These are phyloP conservation scores for Gnomoniopsis sp. DNA, from an alignment of 2,329 filamentous ascomycete species.

Conservation along the genomic window DNA sequence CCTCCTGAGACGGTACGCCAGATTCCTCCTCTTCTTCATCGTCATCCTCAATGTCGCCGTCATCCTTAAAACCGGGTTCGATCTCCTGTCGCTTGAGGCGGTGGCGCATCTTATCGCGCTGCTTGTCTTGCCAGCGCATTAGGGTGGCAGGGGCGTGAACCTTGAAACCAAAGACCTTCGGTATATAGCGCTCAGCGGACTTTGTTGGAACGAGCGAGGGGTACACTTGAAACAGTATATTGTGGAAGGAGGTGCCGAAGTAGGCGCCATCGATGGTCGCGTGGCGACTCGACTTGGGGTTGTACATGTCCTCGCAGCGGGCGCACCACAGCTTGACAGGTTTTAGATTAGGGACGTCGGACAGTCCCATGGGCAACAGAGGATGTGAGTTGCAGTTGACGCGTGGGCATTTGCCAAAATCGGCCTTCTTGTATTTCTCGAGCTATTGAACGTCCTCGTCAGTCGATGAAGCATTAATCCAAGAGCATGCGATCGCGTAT, in stretches of 20 bases:
- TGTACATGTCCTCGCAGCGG: slow-evolving; percentile 97
- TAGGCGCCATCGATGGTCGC: slow-evolving; percentile 95
- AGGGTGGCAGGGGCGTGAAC: slow-evolving; percentile 87
- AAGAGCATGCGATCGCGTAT: not conserved
- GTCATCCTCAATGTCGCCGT: slow-evolving; percentile 54
- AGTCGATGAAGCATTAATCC: not conserved
- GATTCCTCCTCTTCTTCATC: slow-evolving; percentile 63
- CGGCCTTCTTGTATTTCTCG: slow-evolving; percentile 97
- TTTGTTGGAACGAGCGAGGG: slow-evolving; percentile 85
- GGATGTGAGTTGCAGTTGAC: slow-evolving; percentile 93
- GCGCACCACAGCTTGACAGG: slow-evolving; percentile 96
- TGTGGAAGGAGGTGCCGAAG: slow-evolving; percentile 97
- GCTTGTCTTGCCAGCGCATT: slow-evolving; percentile 83
- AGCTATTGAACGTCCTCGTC: slow-evolving; percentile 56
- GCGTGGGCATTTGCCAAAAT: slow-evolving; percentile 97
- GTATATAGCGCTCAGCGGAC: slow-evolving; percentile 80
- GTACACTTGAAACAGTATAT: slow-evolving; percentile 98
- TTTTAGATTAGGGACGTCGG: slow-evolving; percentile 81
- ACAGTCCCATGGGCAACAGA: slow-evolving; percentile 89
- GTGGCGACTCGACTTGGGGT: slow-evolving; percentile 95
- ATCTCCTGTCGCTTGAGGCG: slow-evolving; percentile 69
- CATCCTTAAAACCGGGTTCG: slow-evolving; percentile 76
- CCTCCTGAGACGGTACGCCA: slow-evolving; percentile 37
- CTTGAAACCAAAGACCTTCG: slow-evolving; percentile 90
- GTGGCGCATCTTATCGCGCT: slow-evolving; percentile 77